Percentiles rank a stretch among this genome's conserved stretches.
Evolutionary conservation across 345 rosid genomes (phyloP).

Genomic region (Schrenkiella parvula): DNA sequence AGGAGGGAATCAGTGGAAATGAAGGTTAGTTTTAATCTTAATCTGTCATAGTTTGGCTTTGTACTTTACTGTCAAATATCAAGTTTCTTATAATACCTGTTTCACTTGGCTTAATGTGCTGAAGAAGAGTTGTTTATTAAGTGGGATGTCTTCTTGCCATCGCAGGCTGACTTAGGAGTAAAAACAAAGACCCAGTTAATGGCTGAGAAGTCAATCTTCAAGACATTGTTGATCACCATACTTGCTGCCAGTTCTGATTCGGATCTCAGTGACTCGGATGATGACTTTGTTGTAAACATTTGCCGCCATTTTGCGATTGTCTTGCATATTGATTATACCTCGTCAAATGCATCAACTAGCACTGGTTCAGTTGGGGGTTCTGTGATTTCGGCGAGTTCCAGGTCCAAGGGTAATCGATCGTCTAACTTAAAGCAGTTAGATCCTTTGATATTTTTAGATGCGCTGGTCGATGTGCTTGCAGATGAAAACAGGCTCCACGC

Average conservation of each 20-base stretch:
- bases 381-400: constrained; percentile 55
- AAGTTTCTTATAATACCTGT: neutral
- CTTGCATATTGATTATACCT: constrained; percentile 63
- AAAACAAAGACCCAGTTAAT: constrained; percentile 98
- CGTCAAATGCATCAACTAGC: constrained; percentile 50
- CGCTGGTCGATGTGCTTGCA: constrained; percentile 89
- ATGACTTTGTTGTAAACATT: constrained; percentile 73
- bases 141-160: constrained; percentile 2
- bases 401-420: constrained; percentile 54
- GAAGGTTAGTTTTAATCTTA: constrained; percentile 55
- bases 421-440: constrained; percentile 85
- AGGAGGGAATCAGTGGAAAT: constrained; percentile 73
- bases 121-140: constrained; percentile 2
- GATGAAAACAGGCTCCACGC: constrained; percentile 91
- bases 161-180: constrained; percentile 95
- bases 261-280: constrained; percentile 69
- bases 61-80: constrained; percentile 3
- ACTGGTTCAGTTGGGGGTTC: constrained; percentile 50
- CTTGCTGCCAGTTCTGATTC: constrained; percentile 85
- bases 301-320: constrained; percentile 95
- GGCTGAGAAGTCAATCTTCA: constrained; percentile 98
- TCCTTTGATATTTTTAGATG: constrained; percentile 85
- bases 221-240: constrained; percentile 75
- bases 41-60: constrained; percentile 9
- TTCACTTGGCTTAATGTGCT: constrained; percentile 1